Evolutionary conservation across 305 asterid species (phyloP), one percentile per base, ranked within the genome.

Genomic region (Fraxinus floribunda): DNA sequence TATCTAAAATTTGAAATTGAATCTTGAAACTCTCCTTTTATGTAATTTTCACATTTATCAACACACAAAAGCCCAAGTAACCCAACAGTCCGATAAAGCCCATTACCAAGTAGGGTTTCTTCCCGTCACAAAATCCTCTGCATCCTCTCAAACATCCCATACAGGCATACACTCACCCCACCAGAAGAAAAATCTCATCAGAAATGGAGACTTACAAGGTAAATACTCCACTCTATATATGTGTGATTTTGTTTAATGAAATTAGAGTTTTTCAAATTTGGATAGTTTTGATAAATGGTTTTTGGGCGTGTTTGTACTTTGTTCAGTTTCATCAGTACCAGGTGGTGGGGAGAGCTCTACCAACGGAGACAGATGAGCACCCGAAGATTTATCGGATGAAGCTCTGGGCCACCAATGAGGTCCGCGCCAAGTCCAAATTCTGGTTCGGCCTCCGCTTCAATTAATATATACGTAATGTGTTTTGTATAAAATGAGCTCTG

Each of bases 381-480:
- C 98, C 98, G 1, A 92, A 94, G 92, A 94, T 94, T 86, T 94
- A 89, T 84, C 91, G 98, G 55, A 94, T 94, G 98, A 94, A 91
- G 90, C 98, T 92, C 0, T 94, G 98, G 95, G 97, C 97, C 8
- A 92, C 97, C 78, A 93, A 92, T 76, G 98, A 93, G 88, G 98
- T 92, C 84, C 98, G 94, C 74, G 95, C 97, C 80, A 94, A 94
- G 85, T 94, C 97, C 79, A 94, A 94, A 80, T 94, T 94, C 79
- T 94, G 98, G 98, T 94, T 0, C 52, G 39, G 18, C 78, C 74
- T 44, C n/a, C 0, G 5, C 77, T 36, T 30, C 16, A 6, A 10
- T 24, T 34, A 34, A 46, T 5, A 30, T 32, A 15, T 24, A 24
- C 2, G 3, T 3, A 22, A 18, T 32, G 0, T 79, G 16, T 41